Conservation (phyloP, 331 rosid genomes). For the Phaseolus coccineus region DNA sequence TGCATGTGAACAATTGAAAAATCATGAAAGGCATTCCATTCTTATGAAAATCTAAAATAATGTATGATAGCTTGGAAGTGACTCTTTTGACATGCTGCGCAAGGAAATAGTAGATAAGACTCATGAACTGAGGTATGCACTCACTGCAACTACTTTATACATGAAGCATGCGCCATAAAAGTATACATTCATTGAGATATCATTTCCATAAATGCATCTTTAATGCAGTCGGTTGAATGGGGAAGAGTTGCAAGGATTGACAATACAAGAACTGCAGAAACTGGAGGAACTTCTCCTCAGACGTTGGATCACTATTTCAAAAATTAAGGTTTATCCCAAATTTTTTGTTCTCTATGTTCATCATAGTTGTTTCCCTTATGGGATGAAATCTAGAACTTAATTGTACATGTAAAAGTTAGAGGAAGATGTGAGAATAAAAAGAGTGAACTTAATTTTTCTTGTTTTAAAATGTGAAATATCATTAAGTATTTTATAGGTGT, state of each 20-base stretch:
- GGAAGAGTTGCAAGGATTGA: constrained; percentile 15
- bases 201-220: not conserved
- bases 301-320: constrained; percentile 46
- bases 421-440: too few relatives aligned
- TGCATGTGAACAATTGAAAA: not conserved
- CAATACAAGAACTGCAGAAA: constrained; percentile 49
- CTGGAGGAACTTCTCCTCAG: constrained; percentile 53
- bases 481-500: too few relatives aligned
- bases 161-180: not conserved
- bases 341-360: not conserved
- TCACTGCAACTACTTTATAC: not conserved
- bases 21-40: not conserved
- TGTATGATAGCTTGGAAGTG: constrained; percentile 17
- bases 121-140: constrained; percentile 55
- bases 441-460: too few relatives aligned
- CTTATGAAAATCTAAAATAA: not conserved
- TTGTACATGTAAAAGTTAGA: not conserved
- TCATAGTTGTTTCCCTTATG: not conserved
- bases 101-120: constrained; percentile 39
- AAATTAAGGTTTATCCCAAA: constrained; percentile 50
- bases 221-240: constrained; percentile 60
- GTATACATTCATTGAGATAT: not conserved
- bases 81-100: constrained; percentile 33
- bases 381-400: not conserved
- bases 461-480: too few relatives aligned